These are phyloP conservation scores for Cyathus striatus DNA, from an alignment of 768 basidiomycete genomes.

Conservation along the genomic window DNA sequence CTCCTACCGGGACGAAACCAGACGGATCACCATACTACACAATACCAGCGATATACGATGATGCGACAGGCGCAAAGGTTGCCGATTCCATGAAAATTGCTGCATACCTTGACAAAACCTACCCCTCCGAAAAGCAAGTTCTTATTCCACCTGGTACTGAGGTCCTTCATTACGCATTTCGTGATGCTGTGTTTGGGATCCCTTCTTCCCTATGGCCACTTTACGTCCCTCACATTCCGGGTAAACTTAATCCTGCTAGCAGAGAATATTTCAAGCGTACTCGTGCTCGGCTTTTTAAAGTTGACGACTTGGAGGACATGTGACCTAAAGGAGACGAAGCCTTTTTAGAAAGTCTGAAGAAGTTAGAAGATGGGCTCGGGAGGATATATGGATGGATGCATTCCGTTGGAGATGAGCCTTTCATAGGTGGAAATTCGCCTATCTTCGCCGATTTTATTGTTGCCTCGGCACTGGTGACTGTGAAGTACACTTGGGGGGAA, in stretches of 20 bases:
- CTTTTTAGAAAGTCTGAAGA: slow-evolving; percentile 13
- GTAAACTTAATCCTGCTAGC: slow-evolving; percentile 7
- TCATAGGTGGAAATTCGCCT: slow-evolving; percentile 24
- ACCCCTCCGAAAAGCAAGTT: slow-evolving; percentile 31
- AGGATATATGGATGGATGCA: slow-evolving; percentile 16
- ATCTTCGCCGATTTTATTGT: slow-evolving; percentile 31
- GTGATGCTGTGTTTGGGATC: neutral
- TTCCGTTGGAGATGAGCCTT: slow-evolving; percentile 9
- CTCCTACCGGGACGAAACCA: slow-evolving; percentile 18
- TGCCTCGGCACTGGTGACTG: slow-evolving; percentile 18
- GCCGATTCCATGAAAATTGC: slow-evolving; percentile 40
- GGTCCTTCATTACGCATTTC: slow-evolving; percentile 10
- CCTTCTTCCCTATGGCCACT: slow-evolving; percentile 4
- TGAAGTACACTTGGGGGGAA: slow-evolving; percentile 21
- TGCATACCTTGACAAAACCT: slow-evolving; percentile 41
- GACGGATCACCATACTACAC: slow-evolving; percentile 31
- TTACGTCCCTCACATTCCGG: slow-evolving; percentile 5
- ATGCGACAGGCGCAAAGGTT: slow-evolving; percentile 27
- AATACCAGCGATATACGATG: slow-evolving; percentile 44
- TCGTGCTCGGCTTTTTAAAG: neutral
- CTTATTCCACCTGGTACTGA: slow-evolving; percentile 20
- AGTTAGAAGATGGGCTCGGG: slow-evolving; percentile 12
- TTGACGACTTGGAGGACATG: neutral
- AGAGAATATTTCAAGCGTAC: slow-evolving; percentile 8
- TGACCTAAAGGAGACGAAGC: neutral